A percentile compares a stretch with the other conserved stretches of the same genome.
These are phyloP conservation scores for Abelmoschus esculentus DNA, from an alignment of 345 rosid genomes.

Conservation along the genomic window DNA sequence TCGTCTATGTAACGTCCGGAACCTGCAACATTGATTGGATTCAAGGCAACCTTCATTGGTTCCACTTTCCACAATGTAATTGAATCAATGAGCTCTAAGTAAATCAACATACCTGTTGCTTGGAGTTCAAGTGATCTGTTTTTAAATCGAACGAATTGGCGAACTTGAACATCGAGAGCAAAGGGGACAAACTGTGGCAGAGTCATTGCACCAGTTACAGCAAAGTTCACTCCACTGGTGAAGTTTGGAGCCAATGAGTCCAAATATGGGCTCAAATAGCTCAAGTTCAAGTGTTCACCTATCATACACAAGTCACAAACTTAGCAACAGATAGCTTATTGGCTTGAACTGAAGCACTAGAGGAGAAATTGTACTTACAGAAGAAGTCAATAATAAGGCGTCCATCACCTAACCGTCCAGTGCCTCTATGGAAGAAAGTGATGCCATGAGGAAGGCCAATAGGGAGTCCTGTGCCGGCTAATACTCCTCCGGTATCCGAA, in stretches of 20 bases:
- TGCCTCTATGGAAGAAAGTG: conserved; percentile 37
- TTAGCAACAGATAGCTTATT: background rate
- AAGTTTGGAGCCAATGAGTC: conserved; percentile 43
- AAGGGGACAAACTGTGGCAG: conserved; percentile 30
- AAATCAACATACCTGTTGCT: conserved; percentile 15
- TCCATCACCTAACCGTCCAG: conserved; percentile 43
- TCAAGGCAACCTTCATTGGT: background rate
- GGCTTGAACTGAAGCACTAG: no score
- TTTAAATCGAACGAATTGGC: conserved; percentile 34
- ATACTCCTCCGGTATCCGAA: conserved; percentile 52
- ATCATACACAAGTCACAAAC: background rate
- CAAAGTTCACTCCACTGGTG: conserved; percentile 44
- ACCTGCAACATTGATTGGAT: background rate
- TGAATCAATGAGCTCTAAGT: background rate
- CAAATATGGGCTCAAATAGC: conserved; percentile 37
- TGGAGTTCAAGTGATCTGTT: conserved; percentile 36
- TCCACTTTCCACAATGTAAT: background rate
- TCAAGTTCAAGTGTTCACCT: conserved; percentile 39
- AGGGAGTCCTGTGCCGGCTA: conserved; percentile 31
- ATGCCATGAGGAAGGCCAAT: conserved; percentile 27
- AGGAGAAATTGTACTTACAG: conserved; percentile 28
- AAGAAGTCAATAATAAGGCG: conserved; percentile 52
- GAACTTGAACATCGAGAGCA: conserved; percentile 29
- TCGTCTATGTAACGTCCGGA: conserved; percentile 14
- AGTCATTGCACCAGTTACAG: conserved; percentile 34